Evolutionary conservation across 1,284 basidiomycete species (phyloP), one percentile per base, ranked within the genome.

Genomic region (Papiliotrema fonsecae): DNA sequence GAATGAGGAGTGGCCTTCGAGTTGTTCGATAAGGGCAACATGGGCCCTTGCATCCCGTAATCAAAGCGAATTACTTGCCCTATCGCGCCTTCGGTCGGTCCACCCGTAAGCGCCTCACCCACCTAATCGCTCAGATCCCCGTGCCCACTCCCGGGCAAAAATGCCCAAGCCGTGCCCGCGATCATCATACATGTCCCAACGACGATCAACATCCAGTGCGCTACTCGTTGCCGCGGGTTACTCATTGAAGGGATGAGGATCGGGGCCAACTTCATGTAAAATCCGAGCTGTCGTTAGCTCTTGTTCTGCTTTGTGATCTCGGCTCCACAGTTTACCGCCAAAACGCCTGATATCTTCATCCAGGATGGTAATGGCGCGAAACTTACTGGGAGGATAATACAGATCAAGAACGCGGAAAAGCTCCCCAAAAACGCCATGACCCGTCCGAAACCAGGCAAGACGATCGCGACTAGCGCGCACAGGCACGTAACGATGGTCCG

Each of bases 391-490:
- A 87, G 82, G 60, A 91, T 85, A 39, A 89, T 82, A 59, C 86
- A 88, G 28, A 91, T 81, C 57, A 86, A 75, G 66, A 93, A 93
- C 0, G 89, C 86, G 31, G 86, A 82, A 69, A 91, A 92, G 27
- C 85, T 84, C 4, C 92, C 91, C 31, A 94, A 76, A 69, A 93
- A 89, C 13, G 87, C 87, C 88, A 97, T 93, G 67, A 92, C 81
- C 21, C 84, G 81, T 56, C 86, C 58, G 82, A 72, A 73, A 9
- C 66, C 69, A 11, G 73, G 70, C 21, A 73, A 51, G 19, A 58
- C 43, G 19, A 75, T 57, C 13, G 70, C 67, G 1, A 63, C 62
- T 4, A 47, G 50, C 0, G 57, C 55, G 42, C 65, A 67, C 11
- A 61, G 40, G 2, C 61, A 62, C 5, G 70, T 70, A 28, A 72